Evolutionary conservation across 495 filamentous ascomycete genomes (phyloP).

Genomic region (Penicillium steckii): DNA sequence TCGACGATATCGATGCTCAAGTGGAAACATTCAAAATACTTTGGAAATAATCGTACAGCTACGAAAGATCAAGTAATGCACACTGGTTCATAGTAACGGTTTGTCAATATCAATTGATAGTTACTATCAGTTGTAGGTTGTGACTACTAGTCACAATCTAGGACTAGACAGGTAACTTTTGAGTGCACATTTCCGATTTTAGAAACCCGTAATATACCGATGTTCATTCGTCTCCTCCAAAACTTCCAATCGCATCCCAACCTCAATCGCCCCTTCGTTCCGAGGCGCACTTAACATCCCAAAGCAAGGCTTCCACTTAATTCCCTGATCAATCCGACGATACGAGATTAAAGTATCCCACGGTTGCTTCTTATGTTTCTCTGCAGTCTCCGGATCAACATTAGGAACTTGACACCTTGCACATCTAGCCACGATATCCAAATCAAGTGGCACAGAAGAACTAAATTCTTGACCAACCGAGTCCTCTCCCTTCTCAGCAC

Average conservation of each 20-base stretch:
- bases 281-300: conserved; percentile 79
- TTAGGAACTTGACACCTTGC: conserved; percentile 84
- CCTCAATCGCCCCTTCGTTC: conserved; percentile 48
- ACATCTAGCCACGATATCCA: conserved; percentile 70
- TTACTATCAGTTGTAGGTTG: no score
- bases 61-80: no score
- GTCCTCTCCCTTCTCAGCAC: neutral
- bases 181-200: no score
- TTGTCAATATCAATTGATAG: no score
- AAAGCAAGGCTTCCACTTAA: conserved; percentile 68
- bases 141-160: no score
- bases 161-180: no score
- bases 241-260: conserved; percentile 56
- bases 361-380: conserved; percentile 70
- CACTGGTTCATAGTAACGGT: no score
- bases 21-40: no score
- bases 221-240: conserved; percentile 56
- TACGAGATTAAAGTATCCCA: conserved; percentile 69
- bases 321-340: conserved; percentile 73
- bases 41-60: no score
- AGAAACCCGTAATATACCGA: conserved; percentile 52
- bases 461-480: neutral
- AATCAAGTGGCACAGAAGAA: conserved; percentile 22
- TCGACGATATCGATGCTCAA: no score
- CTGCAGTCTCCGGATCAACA: conserved; percentile 69